Evolutionary conservation across 768 basidiomycete species (phyloP), one percentile per base, ranked within the genome.

Genomic region (Tylopilus plumbeoviolaceoides): DNA sequence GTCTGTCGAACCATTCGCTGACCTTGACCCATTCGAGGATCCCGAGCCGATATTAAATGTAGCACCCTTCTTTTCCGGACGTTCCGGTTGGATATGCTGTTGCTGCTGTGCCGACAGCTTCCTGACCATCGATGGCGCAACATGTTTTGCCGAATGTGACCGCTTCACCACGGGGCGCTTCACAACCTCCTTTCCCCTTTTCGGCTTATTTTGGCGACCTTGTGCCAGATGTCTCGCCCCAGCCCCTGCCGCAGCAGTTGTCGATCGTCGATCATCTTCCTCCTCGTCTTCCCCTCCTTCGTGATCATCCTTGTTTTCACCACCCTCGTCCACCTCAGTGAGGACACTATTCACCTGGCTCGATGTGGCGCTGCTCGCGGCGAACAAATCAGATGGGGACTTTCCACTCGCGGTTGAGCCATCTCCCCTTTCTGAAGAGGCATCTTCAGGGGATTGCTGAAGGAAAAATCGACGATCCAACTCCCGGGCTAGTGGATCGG

Each of bases 21-120:
- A 66, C 54, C 56, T 61, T 36, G 71, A 68, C 17, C 79, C 79
- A 44, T 77, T 78, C 48, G 82, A 82, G 36, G 82, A 82, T 53
- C 75, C 72, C 17, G 83, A 84, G 2, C 82, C 83, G 50, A 85
- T 77, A 58, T 82, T 81, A 54, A 85, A 83, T 60, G 72, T 71
- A 12, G 72, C 63, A 18, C 66, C 59, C 45, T 61, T 67, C 51
- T 64, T 67, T 35, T 60, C 57, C 23, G 2, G 30, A 21, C 54
- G 65, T 15, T 56, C 62, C 23, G 25, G 48, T 27, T 57, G 59
- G 17, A 44, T 42, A n/a, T 55, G 64, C 2, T 63, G 57, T 5
- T 48, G 62, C 44, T 62, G 66, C 9, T 64, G 67, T 30, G 51
- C 35, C 44, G 63, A 63, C 18, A 55, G 49, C 59, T 63, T 70